Evolutionary conservation across 805 yeast genomes (phyloP), one percentile per base, ranked within the genome.

Genomic region (Saccharomycopsis synnaedendra): DNA sequence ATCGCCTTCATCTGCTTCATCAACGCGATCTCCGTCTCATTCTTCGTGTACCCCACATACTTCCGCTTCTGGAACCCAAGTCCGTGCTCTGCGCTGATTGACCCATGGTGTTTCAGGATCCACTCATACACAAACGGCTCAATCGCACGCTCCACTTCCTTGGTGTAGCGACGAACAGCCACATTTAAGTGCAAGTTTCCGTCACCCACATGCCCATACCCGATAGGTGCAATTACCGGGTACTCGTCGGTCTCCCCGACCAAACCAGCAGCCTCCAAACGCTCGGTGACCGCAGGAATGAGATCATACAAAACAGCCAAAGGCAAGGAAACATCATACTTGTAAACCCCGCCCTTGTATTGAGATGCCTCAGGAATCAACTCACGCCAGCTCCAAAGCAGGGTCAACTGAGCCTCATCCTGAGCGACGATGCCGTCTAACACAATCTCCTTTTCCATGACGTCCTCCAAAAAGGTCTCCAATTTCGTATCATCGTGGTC

Each of bases 201-300:
- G 62, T 93, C 98, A 48, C 98, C 98, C 58, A 93, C 76, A 60
- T 93, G 98, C n/a, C 98, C 98, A 59, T 90, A 93, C 0, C 98
- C 98, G 55, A 90, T 80, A 7, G 94, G 95, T 52, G 78, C 82
- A 46, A 86, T 81, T 2, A 85, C 97, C 2, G 97, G 96, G 62
- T 72, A 74, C 3, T 73, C 70, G 39, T 75, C 82, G 34, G 79
- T 76, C 42, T 73, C 77, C 46, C 83, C 85, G 28, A 80, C 66
- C 47, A 90, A 65, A 2, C 74, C 80, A 32, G 74, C 71, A 34
- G 71, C 77, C 1, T 51, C 58, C 53, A 93, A 69, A 57, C 75
- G 75, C 41, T 64, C 77, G 55, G 81, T 76, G n/a, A 81, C 80
- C 5, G 82, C 95, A 42, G 78, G 84, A 28, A 90, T 95, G 45